Evolutionary conservation across 345 rosid genomes (phyloP), one percentile per base, ranked within the genome.

Genomic region (Brassica nigra): DNA sequence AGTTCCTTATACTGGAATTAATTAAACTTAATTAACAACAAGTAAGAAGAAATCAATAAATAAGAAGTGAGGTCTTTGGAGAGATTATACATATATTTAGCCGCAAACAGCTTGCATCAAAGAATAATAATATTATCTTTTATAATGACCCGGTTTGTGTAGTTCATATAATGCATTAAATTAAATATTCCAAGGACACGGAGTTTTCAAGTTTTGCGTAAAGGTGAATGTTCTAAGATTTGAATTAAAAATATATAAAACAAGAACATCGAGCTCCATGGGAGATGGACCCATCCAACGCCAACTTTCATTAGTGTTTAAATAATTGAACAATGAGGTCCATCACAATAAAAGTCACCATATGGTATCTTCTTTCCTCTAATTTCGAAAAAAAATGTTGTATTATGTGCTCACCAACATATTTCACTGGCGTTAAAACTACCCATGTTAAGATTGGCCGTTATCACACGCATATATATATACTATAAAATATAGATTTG

Each of bases 61-160:
- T 39, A 69, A 68, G 62, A 68, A 67, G 44, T 66, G 39, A 59
- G 73, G 68, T 76, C 16, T 68, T 42, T 61, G 36, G 39, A 61
- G 52, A 69, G 62, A 18, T 31, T 76, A 61, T 77, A 55, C 75
- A 62, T 69, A 70, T 62, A 20, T 69, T 76, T 39, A 67, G 79
- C 79, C 33, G 44, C 47, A 57, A 76, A 67, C 80, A 76, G 80
- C 80, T 76, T 68, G 80, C 80, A 76, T 44, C 74, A 76, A 70
- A 30, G 34, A 39, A 76, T 76, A 59, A 39, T 76, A 68, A 70
- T 71, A 71, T 55, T 71, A 78, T 78, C 27, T 78, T 76, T 52
- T 64, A 0, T 39, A 54, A 9, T 64, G 81, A 64, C 81, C 71
- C 54, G 66, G 42, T 55, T 18, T 71, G 12, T 64, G 28, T 68